Evolutionary conservation across 2,329 filamentous ascomycete species (phyloP).

Genomic region (Calycina marina): DNA sequence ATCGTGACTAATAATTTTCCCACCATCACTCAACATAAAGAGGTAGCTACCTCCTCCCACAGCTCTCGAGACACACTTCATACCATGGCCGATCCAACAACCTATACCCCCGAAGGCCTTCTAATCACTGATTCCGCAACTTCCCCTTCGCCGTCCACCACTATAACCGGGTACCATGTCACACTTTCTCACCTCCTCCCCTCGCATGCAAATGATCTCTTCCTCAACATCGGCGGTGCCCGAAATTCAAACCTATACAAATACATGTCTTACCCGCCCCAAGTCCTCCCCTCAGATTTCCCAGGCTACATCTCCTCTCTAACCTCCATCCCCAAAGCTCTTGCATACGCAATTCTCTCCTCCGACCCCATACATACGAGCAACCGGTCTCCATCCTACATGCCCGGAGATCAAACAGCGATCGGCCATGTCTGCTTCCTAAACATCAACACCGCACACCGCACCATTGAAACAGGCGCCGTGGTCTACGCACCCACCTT

Average conservation of each 20-base stretch:
- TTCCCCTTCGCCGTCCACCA: constrained; percentile 2
- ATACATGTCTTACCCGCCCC: constrained; percentile 28
- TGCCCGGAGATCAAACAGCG: constrained; percentile 17
- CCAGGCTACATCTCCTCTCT: constrained; percentile 15
- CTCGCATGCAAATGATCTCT: constrained; percentile 12
- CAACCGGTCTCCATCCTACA: constrained; percentile 1
- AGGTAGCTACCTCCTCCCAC: no score
- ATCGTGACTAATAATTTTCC: no score
- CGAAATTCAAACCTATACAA: constrained; percentile 24
- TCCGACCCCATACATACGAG: constrained; percentile 5
- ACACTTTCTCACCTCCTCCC: constrained; percentile 10
- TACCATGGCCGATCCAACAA: no score
- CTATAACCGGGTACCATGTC: constrained; percentile 8
- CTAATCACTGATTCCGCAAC: constrained; percentile 6
- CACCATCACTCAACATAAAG: no score
- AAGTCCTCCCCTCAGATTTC: constrained; percentile 20
- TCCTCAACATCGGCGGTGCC: constrained; percentile 8
- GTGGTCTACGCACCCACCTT: constrained; percentile 35
- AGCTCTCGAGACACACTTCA: no score
- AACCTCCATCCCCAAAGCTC: constrained; percentile 21
- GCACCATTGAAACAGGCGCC: constrained; percentile 41
- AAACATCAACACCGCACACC: constrained; percentile 31
- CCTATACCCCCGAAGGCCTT: constrained; percentile 2
- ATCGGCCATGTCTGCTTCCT: constrained; percentile 30
- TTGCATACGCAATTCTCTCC: constrained; percentile 32